Conservation (phyloP, 2,329 filamentous ascomycete species). For the Chalaropsis ovoidea region DNA sequence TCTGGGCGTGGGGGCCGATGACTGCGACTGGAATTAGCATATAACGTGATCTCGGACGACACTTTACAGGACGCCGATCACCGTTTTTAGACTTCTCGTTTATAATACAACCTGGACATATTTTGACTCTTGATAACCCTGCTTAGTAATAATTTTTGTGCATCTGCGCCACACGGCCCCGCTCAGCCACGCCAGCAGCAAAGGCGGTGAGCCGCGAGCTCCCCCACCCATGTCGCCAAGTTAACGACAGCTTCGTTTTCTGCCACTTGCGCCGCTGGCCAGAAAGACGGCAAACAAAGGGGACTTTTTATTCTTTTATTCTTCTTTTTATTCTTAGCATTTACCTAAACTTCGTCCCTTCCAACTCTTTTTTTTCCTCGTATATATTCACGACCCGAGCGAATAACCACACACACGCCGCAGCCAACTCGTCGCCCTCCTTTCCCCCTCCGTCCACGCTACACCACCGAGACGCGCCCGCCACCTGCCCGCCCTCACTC, state of each 20-base stretch:
- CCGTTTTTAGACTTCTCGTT: background rate
- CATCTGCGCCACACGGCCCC: background rate
- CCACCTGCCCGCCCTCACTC: slow-evolving; percentile 24
- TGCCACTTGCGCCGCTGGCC: slow-evolving; percentile 4
- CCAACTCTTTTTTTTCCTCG: no score
- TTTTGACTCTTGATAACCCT: background rate
- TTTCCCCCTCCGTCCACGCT: background rate
- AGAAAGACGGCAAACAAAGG: background rate
- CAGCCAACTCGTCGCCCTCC: no score
- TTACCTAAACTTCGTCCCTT: no score
- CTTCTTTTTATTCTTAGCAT: background rate
- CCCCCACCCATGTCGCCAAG: background rate
- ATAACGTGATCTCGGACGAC: no score
- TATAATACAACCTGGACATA: slow-evolving; percentile 5
- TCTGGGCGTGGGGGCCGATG: no score
- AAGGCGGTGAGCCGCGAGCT: slow-evolving; percentile 4
- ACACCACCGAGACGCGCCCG: background rate
- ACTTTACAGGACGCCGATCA: background rate
- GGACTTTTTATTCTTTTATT: background rate
- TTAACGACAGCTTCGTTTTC: background rate
- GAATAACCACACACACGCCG: no score
- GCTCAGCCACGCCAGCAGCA: background rate
- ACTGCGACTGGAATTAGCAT: background rate
- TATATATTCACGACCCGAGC: no score
- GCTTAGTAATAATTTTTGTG: no score